Percentiles rank a stretch among this genome's conserved stretches.
These are phyloP conservation scores for Sarcodon sp. DNA, from an alignment of 768 basidiomycete genomes.

Conservation along the genomic window DNA sequence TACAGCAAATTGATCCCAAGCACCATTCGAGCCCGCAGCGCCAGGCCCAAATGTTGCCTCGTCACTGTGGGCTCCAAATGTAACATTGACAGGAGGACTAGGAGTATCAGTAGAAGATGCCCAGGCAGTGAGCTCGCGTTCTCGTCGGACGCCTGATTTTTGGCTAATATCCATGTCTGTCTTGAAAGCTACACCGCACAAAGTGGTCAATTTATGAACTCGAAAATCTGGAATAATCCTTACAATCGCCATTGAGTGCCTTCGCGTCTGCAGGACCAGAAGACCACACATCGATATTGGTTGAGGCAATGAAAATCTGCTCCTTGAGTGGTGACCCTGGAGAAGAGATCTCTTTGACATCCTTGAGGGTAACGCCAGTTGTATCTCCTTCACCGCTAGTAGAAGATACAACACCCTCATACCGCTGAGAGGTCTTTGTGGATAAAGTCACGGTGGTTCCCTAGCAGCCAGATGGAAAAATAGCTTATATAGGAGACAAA, in stretches of 20 bases:
- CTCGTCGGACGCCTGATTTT: constrained; percentile 37
- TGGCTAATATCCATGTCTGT: constrained; percentile 72
- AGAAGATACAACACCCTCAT: constrained; percentile 58
- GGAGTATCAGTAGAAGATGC: constrained; percentile 22
- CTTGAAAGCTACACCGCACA: constrained; percentile 46
- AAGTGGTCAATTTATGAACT: neutral
- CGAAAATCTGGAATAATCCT: constrained; percentile 16
- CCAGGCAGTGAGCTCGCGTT: constrained; percentile 80
- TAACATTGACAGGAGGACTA: constrained; percentile 16
- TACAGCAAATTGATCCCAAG: constrained; percentile 89
- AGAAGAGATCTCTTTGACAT: constrained; percentile 59
- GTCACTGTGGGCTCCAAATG: constrained; percentile 28
- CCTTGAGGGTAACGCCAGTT: constrained; percentile 60
- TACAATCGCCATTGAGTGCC: constrained; percentile 59
- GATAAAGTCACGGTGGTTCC: constrained; percentile 70
- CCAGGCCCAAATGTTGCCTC: constrained; percentile 60
- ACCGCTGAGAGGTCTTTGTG: constrained; percentile 59
- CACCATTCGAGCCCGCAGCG: constrained; percentile 21
- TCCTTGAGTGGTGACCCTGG: constrained; percentile 64
- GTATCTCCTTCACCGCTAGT: constrained; percentile 55
- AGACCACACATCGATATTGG: constrained; percentile 62
- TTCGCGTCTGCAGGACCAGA: constrained; percentile 66
- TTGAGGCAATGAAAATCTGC: constrained; percentile 50
- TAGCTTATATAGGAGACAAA: constrained; percentile 6
- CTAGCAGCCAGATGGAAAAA: constrained; percentile 20